Evolutionary conservation across 495 filamentous ascomycete genomes (phyloP).

Genomic region (Umbilicaria muhlenbergii): DNA sequence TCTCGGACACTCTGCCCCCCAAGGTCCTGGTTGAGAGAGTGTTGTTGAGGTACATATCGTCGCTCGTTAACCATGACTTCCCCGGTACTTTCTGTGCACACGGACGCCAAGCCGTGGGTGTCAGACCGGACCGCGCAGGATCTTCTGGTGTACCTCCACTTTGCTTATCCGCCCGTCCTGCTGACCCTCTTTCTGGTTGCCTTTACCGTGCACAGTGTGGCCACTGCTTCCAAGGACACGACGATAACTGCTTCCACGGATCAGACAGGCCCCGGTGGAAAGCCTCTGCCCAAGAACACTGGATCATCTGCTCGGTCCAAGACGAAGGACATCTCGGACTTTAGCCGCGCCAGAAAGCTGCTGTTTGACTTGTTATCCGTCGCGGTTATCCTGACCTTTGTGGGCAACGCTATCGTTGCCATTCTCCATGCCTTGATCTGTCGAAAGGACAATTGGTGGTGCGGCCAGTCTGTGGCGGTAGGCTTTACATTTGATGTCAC

Average conservation of each 20-base stretch:
- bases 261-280: slow-evolving; percentile 56
- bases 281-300: slow-evolving; percentile 49
- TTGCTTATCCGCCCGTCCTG: slow-evolving; percentile 49
- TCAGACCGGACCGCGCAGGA: slow-evolving; percentile 20
- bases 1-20: no score
- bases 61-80: background rate
- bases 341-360: slow-evolving; percentile 42
- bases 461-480: slow-evolving; percentile 71
- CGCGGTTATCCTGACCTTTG: slow-evolving; percentile 50
- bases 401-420: slow-evolving; percentile 59
- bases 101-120: slow-evolving; percentile 3
- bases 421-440: slow-evolving; percentile 56
- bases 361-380: slow-evolving; percentile 63
- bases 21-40: no score
- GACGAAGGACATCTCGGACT: slow-evolving; percentile 23
- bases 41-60: no score
- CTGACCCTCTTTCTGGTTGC: slow-evolving; percentile 50
- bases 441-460: slow-evolving; percentile 71
- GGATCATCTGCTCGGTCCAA: slow-evolving; percentile 11
- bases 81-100: background rate
- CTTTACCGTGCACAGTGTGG: slow-evolving; percentile 47
- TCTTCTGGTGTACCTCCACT: slow-evolving; percentile 37
- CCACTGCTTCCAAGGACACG: slow-evolving; percentile 22
- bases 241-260: slow-evolving; percentile 19
- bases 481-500: slow-evolving; percentile 17